These are phyloP conservation scores for Lichenothelia convexa DNA, from an alignment of 495 filamentous ascomycete species.

Conservation along the genomic window DNA sequence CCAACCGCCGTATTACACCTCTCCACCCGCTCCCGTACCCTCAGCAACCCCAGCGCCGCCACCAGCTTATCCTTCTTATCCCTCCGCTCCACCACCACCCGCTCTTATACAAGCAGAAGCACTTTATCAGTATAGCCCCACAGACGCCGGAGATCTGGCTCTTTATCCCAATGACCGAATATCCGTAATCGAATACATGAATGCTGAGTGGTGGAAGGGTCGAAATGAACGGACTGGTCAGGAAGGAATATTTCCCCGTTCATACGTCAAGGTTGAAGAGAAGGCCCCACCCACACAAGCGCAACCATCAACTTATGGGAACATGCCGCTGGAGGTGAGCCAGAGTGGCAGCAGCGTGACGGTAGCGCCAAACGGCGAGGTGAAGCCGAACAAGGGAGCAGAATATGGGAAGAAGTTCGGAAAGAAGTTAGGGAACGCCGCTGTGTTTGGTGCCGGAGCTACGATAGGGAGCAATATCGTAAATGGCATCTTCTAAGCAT, in stretches of 20 bases:
- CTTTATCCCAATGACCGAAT: slow-evolving; percentile 61
- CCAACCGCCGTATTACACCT: slow-evolving; percentile 28
- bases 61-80: slow-evolving; percentile 15
- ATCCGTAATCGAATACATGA: slow-evolving; percentile 74
- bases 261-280: slow-evolving; percentile 51
- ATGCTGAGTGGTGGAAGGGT: slow-evolving; percentile 92
- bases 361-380: slow-evolving; percentile 16
- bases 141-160: slow-evolving; percentile 60
- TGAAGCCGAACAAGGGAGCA: slow-evolving; percentile 27
- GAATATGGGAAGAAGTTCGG: slow-evolving; percentile 55
- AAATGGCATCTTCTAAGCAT: slow-evolving; percentile 64
- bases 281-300: slow-evolving; percentile 13
- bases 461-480: slow-evolving; percentile 85
- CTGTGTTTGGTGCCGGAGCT: slow-evolving; percentile 48
- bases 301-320: slow-evolving; percentile 28
- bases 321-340: slow-evolving; percentile 22
- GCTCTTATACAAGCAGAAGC: slow-evolving; percentile 57
- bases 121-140: slow-evolving; percentile 62
- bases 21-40: slow-evolving; percentile 31
- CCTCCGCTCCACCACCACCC: slow-evolving; percentile 22
- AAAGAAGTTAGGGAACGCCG: slow-evolving; percentile 51
- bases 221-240: slow-evolving; percentile 57
- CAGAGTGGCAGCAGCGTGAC: slow-evolving; percentile 23
- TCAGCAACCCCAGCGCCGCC: slow-evolving; percentile 35
- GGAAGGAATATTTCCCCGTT: slow-evolving; percentile 81